phyloP scores from a whole-genome alignment of 1,284 basidiomycete species.

The Boletellus deceptivus region DNA sequence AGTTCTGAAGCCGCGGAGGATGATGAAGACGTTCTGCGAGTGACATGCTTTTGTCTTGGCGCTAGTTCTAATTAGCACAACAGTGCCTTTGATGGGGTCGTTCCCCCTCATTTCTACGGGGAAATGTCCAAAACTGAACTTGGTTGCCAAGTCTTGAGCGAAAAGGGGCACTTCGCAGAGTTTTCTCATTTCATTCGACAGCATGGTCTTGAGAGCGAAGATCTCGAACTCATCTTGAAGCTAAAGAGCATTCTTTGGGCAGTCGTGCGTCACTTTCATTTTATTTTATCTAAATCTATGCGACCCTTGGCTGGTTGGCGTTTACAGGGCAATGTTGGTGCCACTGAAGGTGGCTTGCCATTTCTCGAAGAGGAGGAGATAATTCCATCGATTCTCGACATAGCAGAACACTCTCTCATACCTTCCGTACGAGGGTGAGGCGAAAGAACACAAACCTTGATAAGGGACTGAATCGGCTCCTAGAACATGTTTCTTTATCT shows the following conservation, averaged over 20 bases:
- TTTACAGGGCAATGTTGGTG: conserved; percentile 87
- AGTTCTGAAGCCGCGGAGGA: conserved; percentile 57
- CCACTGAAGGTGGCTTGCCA: conserved; percentile 85
- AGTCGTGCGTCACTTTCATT: conserved; percentile 59
- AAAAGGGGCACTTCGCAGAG: conserved; percentile 89
- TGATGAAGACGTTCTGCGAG: conserved; percentile 63
- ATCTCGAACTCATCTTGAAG: conserved; percentile 81
- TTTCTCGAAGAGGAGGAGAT: conserved; percentile 96
- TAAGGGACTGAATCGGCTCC: conserved; percentile 7
- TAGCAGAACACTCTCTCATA: conserved; percentile 86
- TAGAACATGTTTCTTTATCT: conserved; percentile 95
- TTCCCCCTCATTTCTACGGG: conserved; percentile 96
- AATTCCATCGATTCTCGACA: conserved; percentile 85
- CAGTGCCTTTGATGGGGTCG: conserved; percentile 81
- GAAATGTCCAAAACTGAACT: conserved; percentile 96
- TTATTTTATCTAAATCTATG: not conserved
- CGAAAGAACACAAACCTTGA: not conserved
- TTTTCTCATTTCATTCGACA: conserved; percentile 89
- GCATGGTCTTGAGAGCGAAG: conserved; percentile 83
- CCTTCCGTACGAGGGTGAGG: conserved; percentile 91
- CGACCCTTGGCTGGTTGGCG: not conserved
- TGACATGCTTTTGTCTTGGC: conserved; percentile 7
- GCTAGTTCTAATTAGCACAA: conserved; percentile 4
- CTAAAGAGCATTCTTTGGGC: conserved; percentile 97
- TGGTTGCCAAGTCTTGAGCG: conserved; percentile 86